phyloP scores from a whole-genome alignment of 1,139 yeast genomes.

The Waltiozyma sp. region DNA sequence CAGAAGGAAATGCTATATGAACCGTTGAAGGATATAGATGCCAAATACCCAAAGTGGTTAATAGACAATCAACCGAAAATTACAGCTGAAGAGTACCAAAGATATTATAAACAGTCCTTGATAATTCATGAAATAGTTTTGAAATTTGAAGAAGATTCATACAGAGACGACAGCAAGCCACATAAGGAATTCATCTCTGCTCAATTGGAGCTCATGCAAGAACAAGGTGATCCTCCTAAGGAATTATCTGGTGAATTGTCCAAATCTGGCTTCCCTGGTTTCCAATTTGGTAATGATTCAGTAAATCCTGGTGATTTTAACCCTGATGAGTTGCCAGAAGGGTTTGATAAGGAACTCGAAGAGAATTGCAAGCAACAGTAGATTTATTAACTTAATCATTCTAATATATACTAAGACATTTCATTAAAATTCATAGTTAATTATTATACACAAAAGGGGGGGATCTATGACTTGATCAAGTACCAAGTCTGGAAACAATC shows the following conservation, averaged over 20 bases:
- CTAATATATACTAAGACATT: not conserved
- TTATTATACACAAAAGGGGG: not conserved
- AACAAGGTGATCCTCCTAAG: constrained; percentile 80
- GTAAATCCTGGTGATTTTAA: constrained; percentile 8
- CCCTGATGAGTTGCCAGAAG: constrained; percentile 35
- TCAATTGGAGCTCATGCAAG: constrained; percentile 62
- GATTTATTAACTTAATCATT: too few relatives aligned
- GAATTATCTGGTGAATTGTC: constrained; percentile 63
- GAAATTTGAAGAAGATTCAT: constrained; percentile 45
- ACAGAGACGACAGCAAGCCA: constrained; percentile 38
- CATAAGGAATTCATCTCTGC: constrained; percentile 43
- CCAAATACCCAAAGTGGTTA: constrained; percentile 38
- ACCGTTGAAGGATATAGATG: constrained; percentile 73
- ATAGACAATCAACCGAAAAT: constrained; percentile 32
- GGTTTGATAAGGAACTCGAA: constrained; percentile 27
- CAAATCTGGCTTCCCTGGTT: constrained; percentile 37
- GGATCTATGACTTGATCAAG: too few relatives aligned
- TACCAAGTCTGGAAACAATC: not conserved
- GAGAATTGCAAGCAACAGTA: constrained; percentile 27
- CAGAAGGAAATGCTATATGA: constrained; percentile 82
- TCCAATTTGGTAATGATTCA: constrained; percentile 25
- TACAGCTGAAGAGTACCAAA: constrained; percentile 35
- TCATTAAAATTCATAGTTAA: not conserved
- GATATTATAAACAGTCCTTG: constrained; percentile 44
- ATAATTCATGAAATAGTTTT: constrained; percentile 42